Conservation (phyloP, 129 eudicot species). For the Artemisia annua region DNA sequence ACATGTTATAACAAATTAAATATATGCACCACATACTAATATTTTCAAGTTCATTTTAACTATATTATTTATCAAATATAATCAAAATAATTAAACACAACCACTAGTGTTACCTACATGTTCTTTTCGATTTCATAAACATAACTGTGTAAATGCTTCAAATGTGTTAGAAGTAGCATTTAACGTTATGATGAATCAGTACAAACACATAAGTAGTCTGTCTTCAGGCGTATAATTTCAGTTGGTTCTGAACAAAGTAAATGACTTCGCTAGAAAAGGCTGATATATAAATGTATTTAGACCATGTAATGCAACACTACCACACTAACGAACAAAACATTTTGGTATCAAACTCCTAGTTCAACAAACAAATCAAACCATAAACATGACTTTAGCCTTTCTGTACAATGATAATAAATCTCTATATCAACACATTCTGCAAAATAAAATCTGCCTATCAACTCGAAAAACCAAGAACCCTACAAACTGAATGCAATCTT, state of each 20-base stretch:
- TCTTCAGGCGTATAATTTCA: too few species aligned
- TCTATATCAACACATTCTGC: conserved; percentile 23
- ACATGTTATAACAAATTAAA: too few species aligned
- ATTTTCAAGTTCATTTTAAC: too few species aligned
- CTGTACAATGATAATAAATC: conserved; percentile 19
- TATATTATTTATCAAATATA: too few species aligned
- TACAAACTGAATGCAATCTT: conserved; percentile 3
- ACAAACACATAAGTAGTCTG: neutral
- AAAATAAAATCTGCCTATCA: neutral
- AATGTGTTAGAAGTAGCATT: too few species aligned
- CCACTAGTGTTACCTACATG: too few species aligned
- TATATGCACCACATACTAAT: too few species aligned
- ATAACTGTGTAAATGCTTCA: too few species aligned
- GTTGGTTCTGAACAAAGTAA: too few species aligned
- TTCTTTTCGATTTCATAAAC: too few species aligned
- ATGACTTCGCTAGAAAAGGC: neutral
- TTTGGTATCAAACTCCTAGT: conserved; percentile 7
- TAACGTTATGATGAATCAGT: too few species aligned
- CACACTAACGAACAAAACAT: conserved; percentile 14
- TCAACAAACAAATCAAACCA: conserved; percentile 26
- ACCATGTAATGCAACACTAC: neutral
- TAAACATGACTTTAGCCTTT: conserved; percentile 10
- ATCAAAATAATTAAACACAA: too few species aligned
- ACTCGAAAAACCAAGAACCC: conserved; percentile 5
- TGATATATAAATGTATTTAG: neutral